Evolutionary conservation across 23 red algal species (phyloP).

Genomic region (Gracilaria domingensis): DNA sequence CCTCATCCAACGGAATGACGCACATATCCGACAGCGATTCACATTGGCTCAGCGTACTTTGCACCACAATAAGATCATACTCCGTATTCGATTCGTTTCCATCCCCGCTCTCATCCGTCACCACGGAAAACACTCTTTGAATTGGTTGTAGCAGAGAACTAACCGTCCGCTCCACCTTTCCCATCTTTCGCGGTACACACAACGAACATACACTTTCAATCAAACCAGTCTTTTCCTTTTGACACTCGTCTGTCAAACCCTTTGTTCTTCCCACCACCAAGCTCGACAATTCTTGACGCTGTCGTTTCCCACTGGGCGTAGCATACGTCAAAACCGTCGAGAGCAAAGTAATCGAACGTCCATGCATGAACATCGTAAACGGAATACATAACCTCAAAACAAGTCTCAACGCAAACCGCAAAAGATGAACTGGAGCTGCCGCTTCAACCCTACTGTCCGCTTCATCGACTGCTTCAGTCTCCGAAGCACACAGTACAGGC

Average conservation of each 20-base stretch:
- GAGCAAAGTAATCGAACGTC: background rate
- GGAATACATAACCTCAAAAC: background rate
- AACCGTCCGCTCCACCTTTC: background rate
- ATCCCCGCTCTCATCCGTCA: background rate
- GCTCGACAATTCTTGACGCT: conserved; percentile 15
- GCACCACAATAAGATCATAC: conserved; percentile 24
- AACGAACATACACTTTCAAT: background rate
- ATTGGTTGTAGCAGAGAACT: background rate
- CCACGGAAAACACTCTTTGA: background rate
- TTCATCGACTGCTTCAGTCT: conserved; percentile 7
- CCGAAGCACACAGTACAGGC: background rate
- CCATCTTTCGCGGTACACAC: background rate
- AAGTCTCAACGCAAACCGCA: conserved; percentile 4
- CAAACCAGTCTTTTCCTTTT: background rate
- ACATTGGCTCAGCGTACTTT: conserved; percentile 8
- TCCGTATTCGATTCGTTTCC: background rate
- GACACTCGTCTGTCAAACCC: background rate
- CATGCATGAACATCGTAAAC: background rate
- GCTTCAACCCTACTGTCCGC: background rate
- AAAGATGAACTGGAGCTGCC: background rate
- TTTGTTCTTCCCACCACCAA: background rate
- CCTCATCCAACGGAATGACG: conserved; percentile 20
- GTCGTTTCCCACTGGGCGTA: background rate
- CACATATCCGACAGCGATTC: conserved; percentile 3
- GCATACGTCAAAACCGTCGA: conserved; percentile 21